Evolutionary conservation across 192 early-diverging fungal species (phyloP), one percentile per base, ranked within the genome.

Genomic region (Gamsiella multidivaricata): DNA sequence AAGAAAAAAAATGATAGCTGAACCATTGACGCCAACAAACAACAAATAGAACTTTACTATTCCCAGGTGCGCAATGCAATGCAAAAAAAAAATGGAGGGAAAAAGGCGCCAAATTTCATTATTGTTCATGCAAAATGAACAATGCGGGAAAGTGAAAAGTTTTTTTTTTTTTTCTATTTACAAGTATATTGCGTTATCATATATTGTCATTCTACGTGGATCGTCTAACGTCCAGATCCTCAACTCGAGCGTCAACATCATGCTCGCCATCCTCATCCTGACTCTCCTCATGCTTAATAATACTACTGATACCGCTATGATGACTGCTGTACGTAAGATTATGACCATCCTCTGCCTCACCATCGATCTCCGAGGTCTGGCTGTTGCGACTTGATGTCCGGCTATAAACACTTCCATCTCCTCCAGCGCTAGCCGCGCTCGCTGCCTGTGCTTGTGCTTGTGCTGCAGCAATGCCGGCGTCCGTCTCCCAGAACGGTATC

Each of bases 241-340:
- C 26, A 2, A 61, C 42, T 5, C 41, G 41, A 47, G 18, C n/a
- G n/a, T 58, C 36, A 12, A 58, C 23, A 25, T 5, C 29, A 12
- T 61, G 60, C n/a, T 61, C 60, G 28, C 28, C 60, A 37, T 59
- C 65, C 5, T 74, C 49, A 0, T 74, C 70, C n/a, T 65, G 57
- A 0, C 36, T 53, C 2, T 41, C 47, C 3, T 64, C 51, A 5
- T 65, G 46, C 17, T 39, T 45, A 3, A 43, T 49, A 2, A 52
- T 57, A 2, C 46, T 46, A n/a, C 45, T 46, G 4, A 12, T 9
- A 4, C 45, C n/a, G 45, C 17, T 46, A n/a, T 46, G 9, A 18
- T 46, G 15, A 18, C 50, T 52, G 49, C 46, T 17, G n/a, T 25
- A n/a, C n/a, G n/a, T n/a, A n/a, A n/a, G n/a, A n/a, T n/a, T n/a